A percentile compares a stretch with the other conserved stretches of the same genome.
Conservation (phyloP, 306 rosid genomes). For the Ceratonia siliqua region DNA sequence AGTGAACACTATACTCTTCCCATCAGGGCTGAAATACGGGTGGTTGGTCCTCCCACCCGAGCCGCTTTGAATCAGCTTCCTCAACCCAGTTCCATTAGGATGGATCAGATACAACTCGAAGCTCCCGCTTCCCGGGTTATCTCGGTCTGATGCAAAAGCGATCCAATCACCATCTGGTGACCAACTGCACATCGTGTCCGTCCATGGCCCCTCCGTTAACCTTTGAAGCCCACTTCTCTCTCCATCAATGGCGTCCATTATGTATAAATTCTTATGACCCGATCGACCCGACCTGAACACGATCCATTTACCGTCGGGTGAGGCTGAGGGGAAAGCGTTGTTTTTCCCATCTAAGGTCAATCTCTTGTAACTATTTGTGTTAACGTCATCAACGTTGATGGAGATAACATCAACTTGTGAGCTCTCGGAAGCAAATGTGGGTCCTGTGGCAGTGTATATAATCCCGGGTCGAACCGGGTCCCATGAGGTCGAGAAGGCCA, state of each 20-base stretch:
- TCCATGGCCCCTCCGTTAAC: slow-evolving; percentile 74
- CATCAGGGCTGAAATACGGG: slow-evolving; percentile 78
- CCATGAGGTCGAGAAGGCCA: slow-evolving; percentile 74
- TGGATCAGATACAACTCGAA: slow-evolving; percentile 70
- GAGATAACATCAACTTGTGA: slow-evolving; percentile 66
- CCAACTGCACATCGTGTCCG: slow-evolving; percentile 88
- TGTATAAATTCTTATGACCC: slow-evolving; percentile 69
- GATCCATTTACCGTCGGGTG: slow-evolving; percentile 77
- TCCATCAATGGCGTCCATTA: slow-evolving; percentile 73
- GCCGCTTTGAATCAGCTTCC: slow-evolving; percentile 67
- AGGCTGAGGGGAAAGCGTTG: slow-evolving; percentile 79
- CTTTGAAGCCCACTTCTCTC: slow-evolving; percentile 49
- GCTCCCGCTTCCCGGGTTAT: slow-evolving; percentile 62
- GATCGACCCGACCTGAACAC: slow-evolving; percentile 79
- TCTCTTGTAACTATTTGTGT: slow-evolving; percentile 35
- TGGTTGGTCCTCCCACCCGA: slow-evolving; percentile 70
- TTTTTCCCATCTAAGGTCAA: slow-evolving; percentile 70
- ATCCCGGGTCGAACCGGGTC: slow-evolving; percentile 65
- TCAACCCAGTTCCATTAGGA: slow-evolving; percentile 78
- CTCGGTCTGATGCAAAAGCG: slow-evolving; percentile 73
- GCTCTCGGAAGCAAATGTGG: slow-evolving; percentile 59
- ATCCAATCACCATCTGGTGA: slow-evolving; percentile 88
- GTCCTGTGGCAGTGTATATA: slow-evolving; percentile 67
- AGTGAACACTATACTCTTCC: slow-evolving; percentile 60
- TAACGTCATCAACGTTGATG: slow-evolving; percentile 47